Evolutionary conservation across 805 yeast genomes (phyloP), one percentile per base, ranked within the genome.

Genomic region (Nakazawaea ishiwadae): DNA sequence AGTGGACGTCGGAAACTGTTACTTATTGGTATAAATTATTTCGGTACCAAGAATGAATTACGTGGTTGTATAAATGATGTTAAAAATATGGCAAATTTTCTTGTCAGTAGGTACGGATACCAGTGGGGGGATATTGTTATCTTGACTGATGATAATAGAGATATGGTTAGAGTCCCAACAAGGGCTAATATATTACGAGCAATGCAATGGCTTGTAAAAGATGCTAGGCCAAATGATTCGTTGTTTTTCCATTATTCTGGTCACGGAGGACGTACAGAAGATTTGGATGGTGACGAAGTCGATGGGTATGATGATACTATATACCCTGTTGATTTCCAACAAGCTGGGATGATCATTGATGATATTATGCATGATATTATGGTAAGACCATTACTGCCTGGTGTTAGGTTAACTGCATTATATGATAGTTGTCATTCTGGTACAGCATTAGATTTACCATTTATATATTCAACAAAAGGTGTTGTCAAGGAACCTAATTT

Each of bases 391-490:
- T 66, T 87, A 48, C 82, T 75, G 11, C 71, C 79, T 1, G 95
- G 95, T 34, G 81, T 82, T 34, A 71, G 90, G 45, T 65, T 87
- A 40, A 86, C 95, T 3, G 89, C 90, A 0, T 63, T 86, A 44
- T 86, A 82, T 51, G 96, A 87, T 61, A 81, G 88, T 10, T 87
- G 96, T 58, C 96, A 87, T 56, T 83, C 91, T 1, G 96, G 95
- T 10, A 77, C 91, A 1, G 91, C 76, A 1, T 60, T 87, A 49
- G 96, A 87, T 59, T 64, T 87, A 44, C 96, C 95, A 1, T 87
- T 76, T 51, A 69, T 76, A 36, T 87, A 87, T 60, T 79, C 87
- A 5, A 83, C 90, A 10, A 79, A 81, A 53, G 90, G 90, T 39
- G 74, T 79, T 3, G 53, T 84, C 37, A 84, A 83, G 61, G 88